Evolutionary conservation across 179 eudicot species (phyloP), one percentile per base, ranked within the genome.

Genomic region (Spinacia oleracea): DNA sequence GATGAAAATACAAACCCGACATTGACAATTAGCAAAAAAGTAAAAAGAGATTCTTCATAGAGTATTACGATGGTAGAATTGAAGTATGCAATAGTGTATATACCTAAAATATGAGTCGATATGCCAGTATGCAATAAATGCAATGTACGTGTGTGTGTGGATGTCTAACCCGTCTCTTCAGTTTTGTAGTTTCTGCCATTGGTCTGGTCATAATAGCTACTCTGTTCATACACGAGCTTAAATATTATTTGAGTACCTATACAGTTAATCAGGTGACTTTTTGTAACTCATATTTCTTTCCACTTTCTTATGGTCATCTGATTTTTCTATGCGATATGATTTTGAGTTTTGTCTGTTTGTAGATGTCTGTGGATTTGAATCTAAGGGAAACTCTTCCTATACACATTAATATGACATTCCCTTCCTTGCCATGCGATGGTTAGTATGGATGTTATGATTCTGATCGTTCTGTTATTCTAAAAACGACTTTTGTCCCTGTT

Each of bases 381-480:
- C 97, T 98, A 51, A 97, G 99, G 42, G 99, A 96, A 93, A 93
- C 91, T 72, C 97, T 96, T 81, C 99, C 99, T 15, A 96, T 96
- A 77, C 99, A 96, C 86, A 90, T 96, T 79, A 96, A 96, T 70
- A 87, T 96, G 91, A 88, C 97, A 58, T 96, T 96, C 78, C 99
- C 99, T 70, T 91, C 99, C 69, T 83, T 96, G 72, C 99, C 99
- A 34, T 96, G 99, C 75, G 97, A 93, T 87, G 99, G 99, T 96
- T 76, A 86, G 92, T 45, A 60, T 77, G 60, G 31, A 34, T 68
- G 59, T 69, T 73, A n/a, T 76, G 18, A n/a, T 77, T 20, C 64
- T 56, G 67, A 21, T 70, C 40, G 15, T 38, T 69, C n/a, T 67
- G 38, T 23, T 42, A 78, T 9, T 34, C 23, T 69, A n/a, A 35